Percentiles rank a stretch among this genome's conserved stretches.
phyloP scores from a whole-genome alignment of 2,329 filamentous ascomycete species.

The Microdochium nivale region DNA sequence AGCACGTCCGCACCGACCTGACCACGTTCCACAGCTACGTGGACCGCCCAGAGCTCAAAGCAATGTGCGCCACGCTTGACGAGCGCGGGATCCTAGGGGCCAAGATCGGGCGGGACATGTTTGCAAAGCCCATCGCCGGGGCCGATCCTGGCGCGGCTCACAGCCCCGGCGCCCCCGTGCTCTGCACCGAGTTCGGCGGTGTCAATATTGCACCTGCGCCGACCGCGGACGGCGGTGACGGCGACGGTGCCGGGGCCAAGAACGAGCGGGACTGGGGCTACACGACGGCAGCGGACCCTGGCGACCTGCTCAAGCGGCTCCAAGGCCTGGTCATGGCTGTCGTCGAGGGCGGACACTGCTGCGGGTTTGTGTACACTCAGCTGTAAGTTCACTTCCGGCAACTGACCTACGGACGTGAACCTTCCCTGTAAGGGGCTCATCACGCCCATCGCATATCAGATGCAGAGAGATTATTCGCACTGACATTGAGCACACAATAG shows the following conservation, averaged over 20 bases:
- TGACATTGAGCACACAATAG: conserved; percentile 13
- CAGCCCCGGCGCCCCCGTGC: conserved; percentile 44
- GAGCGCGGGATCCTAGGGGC: conserved; percentile 12
- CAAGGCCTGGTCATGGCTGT: conserved; percentile 51
- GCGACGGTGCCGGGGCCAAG: too few species aligned
- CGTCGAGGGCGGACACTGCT: conserved; percentile 45
- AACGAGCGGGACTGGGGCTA: conserved; percentile 56
- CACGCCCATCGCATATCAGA: too few species aligned
- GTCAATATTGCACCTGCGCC: conserved; percentile 52
- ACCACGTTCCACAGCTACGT: conserved; percentile 62
- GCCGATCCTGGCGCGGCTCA: conserved; percentile 42
- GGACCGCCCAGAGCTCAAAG: conserved; percentile 45
- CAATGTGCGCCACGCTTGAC: conserved; percentile 44
- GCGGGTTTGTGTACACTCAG: conserved; percentile 60
- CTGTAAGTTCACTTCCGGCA: conserved; percentile 31
- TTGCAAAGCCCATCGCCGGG: conserved; percentile 33
- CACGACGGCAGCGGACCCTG: conserved; percentile 52
- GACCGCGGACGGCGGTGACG: conserved; percentile 10
- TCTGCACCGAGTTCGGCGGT: conserved; percentile 61
- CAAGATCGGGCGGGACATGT: conserved; percentile 28
- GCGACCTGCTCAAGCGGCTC: conserved; percentile 49
- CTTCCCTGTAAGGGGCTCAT: too few species aligned
- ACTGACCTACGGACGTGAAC: too few species aligned
- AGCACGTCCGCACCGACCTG: conserved; percentile 56
- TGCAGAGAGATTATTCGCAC: too few species aligned